A percentile compares a stretch with the other conserved stretches of the same genome.
Evolutionary conservation across 176 grass and related monocot species (phyloP).

Genomic region (Oryza glaberrima): DNA sequence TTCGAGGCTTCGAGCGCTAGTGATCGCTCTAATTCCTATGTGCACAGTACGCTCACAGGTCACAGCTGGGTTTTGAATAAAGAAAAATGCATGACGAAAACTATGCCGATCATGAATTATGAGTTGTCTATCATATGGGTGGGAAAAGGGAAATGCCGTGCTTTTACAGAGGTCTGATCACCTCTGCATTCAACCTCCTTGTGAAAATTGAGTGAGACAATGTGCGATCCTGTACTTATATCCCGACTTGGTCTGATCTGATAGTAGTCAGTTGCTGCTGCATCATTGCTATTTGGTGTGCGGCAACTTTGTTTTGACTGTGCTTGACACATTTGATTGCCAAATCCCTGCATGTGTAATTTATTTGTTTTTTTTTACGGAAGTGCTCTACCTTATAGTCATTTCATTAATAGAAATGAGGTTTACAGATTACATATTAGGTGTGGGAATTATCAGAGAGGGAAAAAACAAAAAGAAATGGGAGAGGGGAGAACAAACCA

Average conservation of each 20-base stretch:
- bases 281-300: background rate
- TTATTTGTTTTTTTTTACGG: background rate
- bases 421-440: no score
- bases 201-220: background rate
- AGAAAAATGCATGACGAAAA: background rate
- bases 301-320: background rate
- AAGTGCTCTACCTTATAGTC: no score
- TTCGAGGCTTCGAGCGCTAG: constrained; percentile 21
- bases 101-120: background rate
- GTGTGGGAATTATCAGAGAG: no score
- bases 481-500: no score
- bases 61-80: background rate
- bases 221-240: background rate
- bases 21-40: background rate
- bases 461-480: no score
- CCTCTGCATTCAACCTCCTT: background rate
- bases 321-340: background rate
- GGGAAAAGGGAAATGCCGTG: background rate
- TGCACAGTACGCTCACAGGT: background rate
- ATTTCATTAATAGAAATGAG: no score
- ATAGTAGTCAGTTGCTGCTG: background rate
- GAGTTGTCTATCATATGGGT: background rate
- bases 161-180: background rate
- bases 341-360: background rate
- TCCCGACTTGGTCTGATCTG: background rate